A percentile compares a stretch with the other conserved stretches of the same genome.
phyloP scores from a whole-genome alignment of 129 eudicot genomes.

The Daucus carota region DH1_v3.0 NC_030382.2:53089501-53090000 shows the following conservation, averaged over 20 bases:
- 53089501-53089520: neutral
- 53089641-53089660: neutral
- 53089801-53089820: neutral
- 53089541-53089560: neutral
- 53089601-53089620: neutral
- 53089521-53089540: neutral
- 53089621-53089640: neutral
- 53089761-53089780: neutral
- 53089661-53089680: neutral
- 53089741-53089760: neutral
- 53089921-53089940: neutral
- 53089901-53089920: neutral
- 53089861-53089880: neutral
- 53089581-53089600: neutral
- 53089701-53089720: neutral
- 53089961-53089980: neutral
- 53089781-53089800: neutral
- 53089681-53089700: constrained; percentile 2
- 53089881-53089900: neutral
- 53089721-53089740: neutral
- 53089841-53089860: neutral
- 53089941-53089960: neutral
- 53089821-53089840: neutral
- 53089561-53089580: neutral
- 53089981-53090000: neutral